Evolutionary conservation across 169 alveolate species (phyloP).

Genomic region (Eimeria acervulina): DNA sequence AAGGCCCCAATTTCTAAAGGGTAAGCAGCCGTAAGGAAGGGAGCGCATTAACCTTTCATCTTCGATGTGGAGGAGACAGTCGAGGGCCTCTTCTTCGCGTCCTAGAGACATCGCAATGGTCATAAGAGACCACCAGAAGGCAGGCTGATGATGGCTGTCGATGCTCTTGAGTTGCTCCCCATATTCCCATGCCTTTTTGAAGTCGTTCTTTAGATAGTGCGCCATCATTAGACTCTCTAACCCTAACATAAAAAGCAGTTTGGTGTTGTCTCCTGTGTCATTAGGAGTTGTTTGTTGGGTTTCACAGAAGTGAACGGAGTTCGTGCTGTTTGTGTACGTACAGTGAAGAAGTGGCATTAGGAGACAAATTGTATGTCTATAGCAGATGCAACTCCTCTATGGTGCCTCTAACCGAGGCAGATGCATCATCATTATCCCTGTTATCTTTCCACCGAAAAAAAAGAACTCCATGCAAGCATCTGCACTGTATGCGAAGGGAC

Average conservation of each 20-base stretch:
- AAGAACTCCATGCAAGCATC: too few species aligned
- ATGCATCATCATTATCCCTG: too few species aligned
- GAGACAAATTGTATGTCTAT: too few species aligned
- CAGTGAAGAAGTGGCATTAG: too few species aligned
- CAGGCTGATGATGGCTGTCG: not conserved
- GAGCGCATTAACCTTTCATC: not conserved
- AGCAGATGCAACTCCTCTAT: too few species aligned
- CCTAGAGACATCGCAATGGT: not conserved
- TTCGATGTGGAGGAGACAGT: slow-evolving; percentile 8
- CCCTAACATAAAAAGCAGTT: not conserved
- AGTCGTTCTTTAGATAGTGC: not conserved
- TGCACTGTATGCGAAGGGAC: too few species aligned
- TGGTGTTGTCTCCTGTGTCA: not conserved
- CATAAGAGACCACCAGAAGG: not conserved
- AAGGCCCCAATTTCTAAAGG: too few species aligned
- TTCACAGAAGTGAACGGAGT: too few species aligned
- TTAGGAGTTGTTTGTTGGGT: not conserved
- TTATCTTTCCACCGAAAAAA: too few species aligned
- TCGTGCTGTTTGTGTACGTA: too few species aligned
- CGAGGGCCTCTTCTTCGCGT: slow-evolving; percentile 17
- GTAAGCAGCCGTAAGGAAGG: not conserved
- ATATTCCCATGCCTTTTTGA: not conserved
- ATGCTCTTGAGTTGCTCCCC: not conserved
- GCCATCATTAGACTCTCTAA: not conserved
- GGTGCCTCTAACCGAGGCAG: too few species aligned